Evolutionary conservation across 2,329 filamentous ascomycete species (phyloP), one percentile per base, ranked within the genome.

Genomic region (Kalmusia sp.): DNA sequence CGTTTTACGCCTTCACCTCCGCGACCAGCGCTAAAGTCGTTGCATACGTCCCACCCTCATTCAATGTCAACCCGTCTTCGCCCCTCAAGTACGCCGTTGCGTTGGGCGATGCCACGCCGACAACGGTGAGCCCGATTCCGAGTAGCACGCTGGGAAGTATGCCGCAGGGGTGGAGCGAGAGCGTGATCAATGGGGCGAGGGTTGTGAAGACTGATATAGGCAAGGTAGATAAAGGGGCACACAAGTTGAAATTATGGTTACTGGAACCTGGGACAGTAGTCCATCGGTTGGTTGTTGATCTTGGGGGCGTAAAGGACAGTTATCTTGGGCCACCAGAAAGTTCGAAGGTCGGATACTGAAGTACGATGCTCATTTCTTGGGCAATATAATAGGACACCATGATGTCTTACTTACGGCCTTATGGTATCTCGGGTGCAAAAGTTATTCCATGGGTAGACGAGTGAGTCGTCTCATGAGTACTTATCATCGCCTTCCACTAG

Each of bases 131-230:
- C 5, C 58, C 63, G 8, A 68, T 77, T 7, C 70, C 71, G 17
- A 61, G 67, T 22, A 61, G 63, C 7, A 64, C 65, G 27, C 17
- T 76, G 70, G 39, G 73, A 70, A 33, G 46, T 21, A 62, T 67
- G 62, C 81, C 81, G 6, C 69, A 66, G 1, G 76, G 75, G 9
- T 84, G 81, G 80, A 63, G 69, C 5, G 61, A 68, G 24, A 77
- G 76, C 2, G 80, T 82, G 1, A 73, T 79, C 11, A 78, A 82
- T 56, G 70, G 77, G 19, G 77, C 78, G 2, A 82, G 80, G 78
- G 50, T 74, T 31, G 74, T 68, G 3, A 77, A 68, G 31, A 70
- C 65, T 28, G 75, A 47, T 64, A 55, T 55, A 53, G 72, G 34
- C 21, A 59, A 41, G 38, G 54, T 58, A 21, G 49, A 47, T 7